Evolutionary conservation across 169 alveolate species (phyloP).

Genomic region (Babesia divergens): DNA sequence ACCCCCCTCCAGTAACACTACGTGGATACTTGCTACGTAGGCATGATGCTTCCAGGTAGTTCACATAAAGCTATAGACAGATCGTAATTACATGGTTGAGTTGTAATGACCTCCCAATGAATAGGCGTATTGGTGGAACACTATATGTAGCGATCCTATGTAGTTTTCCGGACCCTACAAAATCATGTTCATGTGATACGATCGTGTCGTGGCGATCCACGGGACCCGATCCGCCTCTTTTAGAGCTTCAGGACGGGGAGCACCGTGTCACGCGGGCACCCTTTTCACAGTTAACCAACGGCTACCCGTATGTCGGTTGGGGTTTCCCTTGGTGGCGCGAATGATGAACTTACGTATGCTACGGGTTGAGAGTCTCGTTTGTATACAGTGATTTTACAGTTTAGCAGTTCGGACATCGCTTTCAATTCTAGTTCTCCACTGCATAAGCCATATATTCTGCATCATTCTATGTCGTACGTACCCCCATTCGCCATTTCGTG

Average conservation of each 20-base stretch:
- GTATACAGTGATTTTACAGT: conserved; percentile 40
- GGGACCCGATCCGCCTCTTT: too few species aligned
- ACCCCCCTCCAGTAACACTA: conserved; percentile 76
- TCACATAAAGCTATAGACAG: not conserved
- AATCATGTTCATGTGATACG: too few species aligned
- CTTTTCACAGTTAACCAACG: not conserved
- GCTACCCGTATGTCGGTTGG: too few species aligned
- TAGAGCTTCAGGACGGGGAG: too few species aligned
- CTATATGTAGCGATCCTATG: not conserved
- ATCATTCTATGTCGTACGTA: not conserved
- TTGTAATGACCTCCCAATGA: conserved; percentile 58
- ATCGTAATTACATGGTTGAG: conserved; percentile 25
- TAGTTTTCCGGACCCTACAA: not conserved
- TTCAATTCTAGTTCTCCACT: conserved; percentile 50
- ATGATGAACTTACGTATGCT: conserved; percentile 28
- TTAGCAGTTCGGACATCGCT: conserved; percentile 28
- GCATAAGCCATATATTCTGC: not conserved
- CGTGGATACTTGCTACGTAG: conserved; percentile 71
- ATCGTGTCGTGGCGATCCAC: too few species aligned
- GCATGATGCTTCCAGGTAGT: conserved; percentile 35
- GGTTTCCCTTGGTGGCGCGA: too few species aligned
- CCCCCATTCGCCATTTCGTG: conserved; percentile 65
- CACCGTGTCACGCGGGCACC: not conserved
- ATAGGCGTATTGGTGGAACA: conserved; percentile 38
- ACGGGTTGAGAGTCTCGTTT: not conserved